Evolutionary conservation across 192 early-diverging fungal genomes (phyloP), one percentile per base, ranked within the genome.

Genomic region (Rhizophagus sp.): DNA sequence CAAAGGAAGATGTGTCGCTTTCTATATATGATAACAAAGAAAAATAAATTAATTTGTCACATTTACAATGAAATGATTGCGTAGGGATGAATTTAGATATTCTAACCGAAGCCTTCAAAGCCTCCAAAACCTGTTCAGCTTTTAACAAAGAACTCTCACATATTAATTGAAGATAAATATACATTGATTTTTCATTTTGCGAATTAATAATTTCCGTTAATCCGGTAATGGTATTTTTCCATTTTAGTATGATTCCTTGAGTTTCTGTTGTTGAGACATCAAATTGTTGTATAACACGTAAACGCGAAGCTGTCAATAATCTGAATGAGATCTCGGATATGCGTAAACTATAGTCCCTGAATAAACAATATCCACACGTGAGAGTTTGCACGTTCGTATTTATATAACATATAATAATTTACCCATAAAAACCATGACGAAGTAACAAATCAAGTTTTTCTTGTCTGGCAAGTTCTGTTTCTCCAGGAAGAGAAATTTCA

Each of bases 271-370:
- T 11, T 10, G 41, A 70, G 19, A 44, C 19, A 70, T 44, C 19
- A 11, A 70, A 83, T 6, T 74, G 81, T 12, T 81, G 76, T 30
- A 87, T 65, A 1, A 86, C 79, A 41, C 84, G 64, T 17, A 90
- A 67, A 19, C 89, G 84, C 75, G 89, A 74, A 33, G 86, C 87
- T 1, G 80, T 82, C 27, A 89, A 57, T 19, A 89, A 64, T 64
- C 89, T 81, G 82, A 88, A 90, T 10, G 87, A 88, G 0, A 87
- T 81, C 22, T 90, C 88, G 12, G 82, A 75, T 76, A 68, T 69
- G 62, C 85, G 85, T 8, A 90, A 81, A 1, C 84, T 82, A 80
- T 90, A 90, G 74, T 90, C 89, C 17, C 88, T 88, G 33, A 47
- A 44, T 65, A 74, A 2, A 64, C 47, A 22, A 9, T 25, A 30